Conservation (phyloP, 139 green algal genomes). For the Deuterostichococcus epilithicus region DNA sequence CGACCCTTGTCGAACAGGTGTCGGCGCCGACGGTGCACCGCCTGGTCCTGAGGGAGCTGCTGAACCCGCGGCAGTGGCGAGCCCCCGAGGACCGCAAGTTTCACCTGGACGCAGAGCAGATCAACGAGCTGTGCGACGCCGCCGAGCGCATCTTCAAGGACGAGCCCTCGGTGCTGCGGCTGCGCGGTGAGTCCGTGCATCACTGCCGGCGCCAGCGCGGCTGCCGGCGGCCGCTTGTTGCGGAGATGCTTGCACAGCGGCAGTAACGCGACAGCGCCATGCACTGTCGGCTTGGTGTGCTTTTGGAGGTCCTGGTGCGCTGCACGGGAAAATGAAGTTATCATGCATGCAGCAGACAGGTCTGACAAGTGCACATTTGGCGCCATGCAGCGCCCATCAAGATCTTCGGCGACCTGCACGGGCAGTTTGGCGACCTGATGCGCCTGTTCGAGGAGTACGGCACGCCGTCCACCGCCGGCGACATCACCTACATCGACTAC, state of each 20-base stretch:
- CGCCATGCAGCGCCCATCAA: slow-evolving; percentile 85
- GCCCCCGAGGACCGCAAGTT: slow-evolving; percentile 74
- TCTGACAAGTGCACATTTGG: neutral
- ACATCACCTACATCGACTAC: slow-evolving; percentile 99
- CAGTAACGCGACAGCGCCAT: too few species aligned
- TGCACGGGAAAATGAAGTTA: too few species aligned
- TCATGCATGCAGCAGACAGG: too few species aligned
- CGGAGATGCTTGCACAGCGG: too few species aligned
- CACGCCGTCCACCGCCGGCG: slow-evolving; percentile 87
- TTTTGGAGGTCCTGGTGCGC: too few species aligned
- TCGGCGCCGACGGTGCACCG: neutral
- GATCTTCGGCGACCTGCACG: slow-evolving; percentile 99
- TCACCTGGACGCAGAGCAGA: slow-evolving; percentile 72
- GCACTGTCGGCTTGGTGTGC: too few species aligned
- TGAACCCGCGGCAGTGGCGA: slow-evolving; percentile 80
- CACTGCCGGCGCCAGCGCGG: too few species aligned
- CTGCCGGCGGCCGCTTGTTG: too few species aligned
- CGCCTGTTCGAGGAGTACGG: slow-evolving; percentile 99
- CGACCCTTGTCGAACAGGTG: neutral
- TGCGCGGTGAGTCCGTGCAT: slow-evolving; percentile 70
- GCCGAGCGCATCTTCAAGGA: slow-evolving; percentile 81
- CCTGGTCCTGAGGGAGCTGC: slow-evolving; percentile 79
- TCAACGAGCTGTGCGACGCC: slow-evolving; percentile 88
- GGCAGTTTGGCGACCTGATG: slow-evolving; percentile 99
- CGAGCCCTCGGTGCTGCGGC: slow-evolving; percentile 82